A percentile compares a stretch with the other conserved stretches of the same genome.
These are phyloP conservation scores for Ephemerocybe angulata DNA, from an alignment of 768 basidiomycete species.

Conservation along the genomic window DNA sequence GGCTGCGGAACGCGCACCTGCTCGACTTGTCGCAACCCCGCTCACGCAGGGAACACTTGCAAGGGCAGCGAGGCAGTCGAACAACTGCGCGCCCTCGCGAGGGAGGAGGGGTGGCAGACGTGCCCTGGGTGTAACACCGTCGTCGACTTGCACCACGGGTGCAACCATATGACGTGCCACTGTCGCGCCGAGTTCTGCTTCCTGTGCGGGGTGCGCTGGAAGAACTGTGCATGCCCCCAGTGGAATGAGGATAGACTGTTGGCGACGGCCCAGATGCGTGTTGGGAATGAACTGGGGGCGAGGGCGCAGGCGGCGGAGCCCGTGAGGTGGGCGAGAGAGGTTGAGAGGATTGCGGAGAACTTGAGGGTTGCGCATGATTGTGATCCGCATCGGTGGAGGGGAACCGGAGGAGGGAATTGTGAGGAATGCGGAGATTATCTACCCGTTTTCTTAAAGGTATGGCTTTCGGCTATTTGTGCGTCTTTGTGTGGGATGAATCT, in stretches of 20 bases:
- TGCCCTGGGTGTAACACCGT: constrained; percentile 57
- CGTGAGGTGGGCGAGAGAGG: constrained; percentile 24
- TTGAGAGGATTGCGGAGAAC: constrained; percentile 29
- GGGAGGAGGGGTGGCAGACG: constrained; percentile 51
- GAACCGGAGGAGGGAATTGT: constrained; percentile 43
- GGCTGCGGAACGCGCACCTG: constrained; percentile 11
- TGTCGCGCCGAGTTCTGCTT: constrained; percentile 63
- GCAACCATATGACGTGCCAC: constrained; percentile 64
- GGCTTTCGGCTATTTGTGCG: constrained; percentile 16
- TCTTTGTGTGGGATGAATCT: background rate
- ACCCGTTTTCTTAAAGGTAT: constrained; percentile 46
- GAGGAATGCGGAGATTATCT: constrained; percentile 42
- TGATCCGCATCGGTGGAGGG: constrained; percentile 36
- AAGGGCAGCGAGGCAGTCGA: constrained; percentile 33
- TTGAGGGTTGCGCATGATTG: constrained; percentile 58
- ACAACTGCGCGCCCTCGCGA: constrained; percentile 44
- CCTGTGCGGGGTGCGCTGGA: constrained; percentile 60
- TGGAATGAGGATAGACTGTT: constrained; percentile 55
- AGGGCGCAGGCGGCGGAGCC: constrained; percentile 23
- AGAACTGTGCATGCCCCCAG: constrained; percentile 54
- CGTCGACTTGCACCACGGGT: constrained; percentile 54
- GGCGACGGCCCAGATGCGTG: constrained; percentile 42
- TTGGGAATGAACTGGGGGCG: constrained; percentile 37
- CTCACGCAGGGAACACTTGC: constrained; percentile 12
- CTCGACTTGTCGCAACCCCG: constrained; percentile 10